Evolutionary conservation across 75 land plant species (phyloP).

Genomic region (Cunninghamia lanceolata): DNA sequence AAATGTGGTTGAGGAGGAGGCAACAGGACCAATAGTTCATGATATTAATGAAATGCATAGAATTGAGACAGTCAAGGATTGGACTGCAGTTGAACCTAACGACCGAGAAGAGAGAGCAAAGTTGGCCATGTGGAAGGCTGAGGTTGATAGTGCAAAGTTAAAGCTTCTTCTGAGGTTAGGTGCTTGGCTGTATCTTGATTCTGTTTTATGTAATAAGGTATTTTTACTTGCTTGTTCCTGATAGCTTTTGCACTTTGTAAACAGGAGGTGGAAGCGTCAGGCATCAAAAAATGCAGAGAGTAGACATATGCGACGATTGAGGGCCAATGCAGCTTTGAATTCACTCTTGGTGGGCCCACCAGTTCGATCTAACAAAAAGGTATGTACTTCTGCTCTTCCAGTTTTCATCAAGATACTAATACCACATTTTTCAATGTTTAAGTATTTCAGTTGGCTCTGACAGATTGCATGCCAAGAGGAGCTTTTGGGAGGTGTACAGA

Average conservation of each 20-base stretch:
- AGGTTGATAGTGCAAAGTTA: constrained; percentile 48
- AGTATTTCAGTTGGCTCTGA: background rate
- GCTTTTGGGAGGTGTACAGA: background rate
- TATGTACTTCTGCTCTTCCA: background rate
- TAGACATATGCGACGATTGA: constrained; percentile 33
- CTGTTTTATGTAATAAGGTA: background rate
- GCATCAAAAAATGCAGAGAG: constrained; percentile 36
- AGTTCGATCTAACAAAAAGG: constrained; percentile 30
- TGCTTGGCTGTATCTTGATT: background rate
- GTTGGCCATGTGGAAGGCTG: constrained; percentile 15
- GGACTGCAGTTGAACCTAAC: background rate
- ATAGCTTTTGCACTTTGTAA: constrained; percentile 2
- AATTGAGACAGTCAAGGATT: background rate
- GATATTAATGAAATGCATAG: background rate
- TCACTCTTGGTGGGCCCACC: constrained; percentile 71
- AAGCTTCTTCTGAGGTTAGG: constrained; percentile 49
- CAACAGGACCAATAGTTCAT: background rate
- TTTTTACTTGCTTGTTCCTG: background rate
- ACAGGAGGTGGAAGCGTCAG: constrained; percentile 77
- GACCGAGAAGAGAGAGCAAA: background rate
- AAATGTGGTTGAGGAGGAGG: background rate
- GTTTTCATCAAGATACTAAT: background rate
- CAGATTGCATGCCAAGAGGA: background rate
- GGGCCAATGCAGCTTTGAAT: constrained; percentile 62
- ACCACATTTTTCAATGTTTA: background rate